A percentile compares a stretch with the other conserved stretches of the same genome.
Evolutionary conservation across 2,329 filamentous ascomycete species (phyloP).

Genomic region (Tolypocladium ovalisporum): DNA sequence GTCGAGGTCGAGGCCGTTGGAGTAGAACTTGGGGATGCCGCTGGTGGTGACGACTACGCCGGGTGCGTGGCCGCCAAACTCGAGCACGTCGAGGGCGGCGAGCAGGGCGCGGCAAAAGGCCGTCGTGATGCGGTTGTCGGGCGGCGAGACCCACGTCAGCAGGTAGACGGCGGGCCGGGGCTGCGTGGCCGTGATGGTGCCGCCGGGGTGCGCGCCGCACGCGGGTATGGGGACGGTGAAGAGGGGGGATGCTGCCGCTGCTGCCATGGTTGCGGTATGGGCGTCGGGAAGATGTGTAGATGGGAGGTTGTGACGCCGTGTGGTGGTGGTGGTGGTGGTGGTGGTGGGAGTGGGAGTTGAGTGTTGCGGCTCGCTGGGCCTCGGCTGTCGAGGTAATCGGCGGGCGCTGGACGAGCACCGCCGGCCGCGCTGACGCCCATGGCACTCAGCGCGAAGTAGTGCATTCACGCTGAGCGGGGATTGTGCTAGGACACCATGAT

Average conservation of each 20-base stretch:
- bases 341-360: neutral
- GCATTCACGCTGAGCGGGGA: too few species aligned
- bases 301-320: neutral
- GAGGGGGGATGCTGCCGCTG: conserved; percentile 11
- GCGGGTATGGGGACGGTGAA: conserved; percentile 43
- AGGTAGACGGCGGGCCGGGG: conserved; percentile 56
- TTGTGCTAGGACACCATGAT: too few species aligned
- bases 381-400: neutral
- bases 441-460: too few species aligned
- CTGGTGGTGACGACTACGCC: conserved; percentile 72
- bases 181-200: conserved; percentile 51
- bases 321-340: neutral
- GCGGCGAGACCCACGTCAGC: conserved; percentile 57
- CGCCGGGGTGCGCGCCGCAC: conserved; percentile 34
- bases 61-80: conserved; percentile 48
- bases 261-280: neutral
- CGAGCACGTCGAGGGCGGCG: conserved; percentile 63
- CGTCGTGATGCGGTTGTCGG: conserved; percentile 67
- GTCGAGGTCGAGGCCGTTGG: conserved; percentile 69
- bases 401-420: neutral
- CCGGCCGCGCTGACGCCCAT: neutral
- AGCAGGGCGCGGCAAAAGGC: conserved; percentile 57
- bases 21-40: conserved; percentile 68
- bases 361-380: neutral
- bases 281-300: neutral